A percentile compares a stretch with the other conserved stretches of the same genome.
These are phyloP conservation scores for Populus tomentosa DNA, from an alignment of 441 rosid genomes.

Conservation along the genomic window DNA sequence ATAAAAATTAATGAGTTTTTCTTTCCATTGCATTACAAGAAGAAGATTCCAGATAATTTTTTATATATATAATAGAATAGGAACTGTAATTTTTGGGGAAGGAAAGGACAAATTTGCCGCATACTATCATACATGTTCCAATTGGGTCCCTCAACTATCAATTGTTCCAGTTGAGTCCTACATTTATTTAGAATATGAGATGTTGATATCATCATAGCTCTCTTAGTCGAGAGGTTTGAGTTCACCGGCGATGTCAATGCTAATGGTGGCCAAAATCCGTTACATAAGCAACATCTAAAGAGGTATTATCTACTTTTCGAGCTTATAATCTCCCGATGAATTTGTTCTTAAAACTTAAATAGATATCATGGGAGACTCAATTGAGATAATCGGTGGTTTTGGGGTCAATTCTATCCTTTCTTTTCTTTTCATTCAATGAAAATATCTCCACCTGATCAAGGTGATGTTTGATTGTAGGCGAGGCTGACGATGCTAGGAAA, in stretches of 20 bases:
- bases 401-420: not conserved
- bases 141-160: too few relatives aligned
- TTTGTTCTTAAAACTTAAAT: not conserved
- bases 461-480: not conserved
- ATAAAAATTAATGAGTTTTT: too few relatives aligned
- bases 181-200: too few relatives aligned
- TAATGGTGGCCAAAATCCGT: not conserved
- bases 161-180: too few relatives aligned
- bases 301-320: not conserved
- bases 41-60: too few relatives aligned
- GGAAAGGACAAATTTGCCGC: too few relatives aligned
- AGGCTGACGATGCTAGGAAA: not conserved
- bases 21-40: not conserved
- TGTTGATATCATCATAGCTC: too few relatives aligned
- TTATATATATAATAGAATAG: too few relatives aligned
- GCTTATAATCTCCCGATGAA: not conserved
- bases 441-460: not conserved
- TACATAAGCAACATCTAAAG: not conserved
- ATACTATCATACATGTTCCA: too few relatives aligned
- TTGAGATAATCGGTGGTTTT: not conserved
- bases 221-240: too few relatives aligned
- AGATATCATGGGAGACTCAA: not conserved
- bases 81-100: too few relatives aligned
- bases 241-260: too few relatives aligned
- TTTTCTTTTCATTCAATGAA: not conserved